These are phyloP conservation scores for Chlamydomonas incerta DNA, from an alignment of 139 green algal species.

Conservation along the genomic window DNA sequence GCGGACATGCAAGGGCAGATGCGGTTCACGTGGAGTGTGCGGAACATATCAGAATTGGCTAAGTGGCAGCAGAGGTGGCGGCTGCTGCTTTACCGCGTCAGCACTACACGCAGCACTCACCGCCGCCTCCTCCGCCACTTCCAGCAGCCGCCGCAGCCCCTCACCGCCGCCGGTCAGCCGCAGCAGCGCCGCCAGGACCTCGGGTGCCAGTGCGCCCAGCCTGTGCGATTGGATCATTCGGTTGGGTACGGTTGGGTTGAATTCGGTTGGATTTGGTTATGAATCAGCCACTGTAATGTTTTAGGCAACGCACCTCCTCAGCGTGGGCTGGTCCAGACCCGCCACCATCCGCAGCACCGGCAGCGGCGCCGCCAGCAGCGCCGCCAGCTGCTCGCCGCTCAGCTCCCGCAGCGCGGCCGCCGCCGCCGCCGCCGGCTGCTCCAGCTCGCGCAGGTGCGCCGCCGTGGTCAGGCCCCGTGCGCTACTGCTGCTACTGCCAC, in stretches of 20 bases:
- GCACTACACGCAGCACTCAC: not conserved
- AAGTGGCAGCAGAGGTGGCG: too few species aligned
- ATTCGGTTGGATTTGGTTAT: too few species aligned
- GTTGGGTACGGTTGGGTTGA: too few species aligned
- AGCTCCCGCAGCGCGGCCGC: not conserved
- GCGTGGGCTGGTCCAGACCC: not conserved
- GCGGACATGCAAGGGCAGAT: too few species aligned
- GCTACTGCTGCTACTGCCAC: too few species aligned
- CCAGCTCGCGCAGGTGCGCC: not conserved
- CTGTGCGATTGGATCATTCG: too few species aligned
- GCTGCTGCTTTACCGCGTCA: too few species aligned
- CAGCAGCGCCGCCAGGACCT: constrained; percentile 26
- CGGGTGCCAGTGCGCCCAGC: not conserved
- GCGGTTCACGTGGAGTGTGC: too few species aligned
- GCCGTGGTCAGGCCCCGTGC: not conserved
- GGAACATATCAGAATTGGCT: too few species aligned
- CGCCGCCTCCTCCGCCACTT: not conserved
- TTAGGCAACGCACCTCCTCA: not conserved
- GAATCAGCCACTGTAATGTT: too few species aligned
- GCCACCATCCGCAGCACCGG: not conserved
- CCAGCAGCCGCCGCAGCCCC: not conserved
- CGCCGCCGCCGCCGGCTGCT: not conserved
- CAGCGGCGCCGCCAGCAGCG: constrained; percentile 19
- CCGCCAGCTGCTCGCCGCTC: not conserved
- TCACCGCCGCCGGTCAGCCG: not conserved